A percentile compares a stretch with the other conserved stretches of the same genome.
These are phyloP conservation scores for Hortiboletus flavorubellus DNA, from an alignment of 768 basidiomycete genomes.

Conservation along the genomic window DNA sequence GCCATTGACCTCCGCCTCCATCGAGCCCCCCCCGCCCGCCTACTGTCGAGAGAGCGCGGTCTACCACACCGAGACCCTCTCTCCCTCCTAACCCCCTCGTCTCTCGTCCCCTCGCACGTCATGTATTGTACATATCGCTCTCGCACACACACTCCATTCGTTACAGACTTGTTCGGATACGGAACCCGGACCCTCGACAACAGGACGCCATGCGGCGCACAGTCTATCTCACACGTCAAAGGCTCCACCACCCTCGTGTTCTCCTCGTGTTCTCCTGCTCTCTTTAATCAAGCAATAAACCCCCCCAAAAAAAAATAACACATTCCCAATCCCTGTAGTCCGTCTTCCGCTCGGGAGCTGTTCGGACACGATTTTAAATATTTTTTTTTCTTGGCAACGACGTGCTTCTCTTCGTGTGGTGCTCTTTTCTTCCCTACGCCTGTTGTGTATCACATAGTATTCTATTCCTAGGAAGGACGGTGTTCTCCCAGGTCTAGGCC, in stretches of 20 bases:
- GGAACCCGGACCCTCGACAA: background rate
- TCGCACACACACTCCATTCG: background rate
- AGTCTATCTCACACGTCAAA: background rate
- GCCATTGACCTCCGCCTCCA: conserved; percentile 1
- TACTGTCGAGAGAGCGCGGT: conserved; percentile 10
- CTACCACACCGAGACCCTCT: no score
- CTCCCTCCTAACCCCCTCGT: no score
- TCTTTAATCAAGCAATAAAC: background rate
- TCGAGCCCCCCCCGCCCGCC: conserved; percentile 30
- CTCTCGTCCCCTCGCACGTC: no score
- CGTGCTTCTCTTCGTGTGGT: background rate
- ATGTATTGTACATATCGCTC: conserved; percentile 2
- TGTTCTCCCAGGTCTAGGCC: background rate
- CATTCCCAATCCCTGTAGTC: background rate
- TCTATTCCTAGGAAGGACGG: background rate
- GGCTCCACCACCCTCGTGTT: background rate
- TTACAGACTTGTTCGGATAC: background rate
- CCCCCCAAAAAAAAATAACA: background rate
- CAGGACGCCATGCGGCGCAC: background rate
- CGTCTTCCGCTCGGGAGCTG: no score
- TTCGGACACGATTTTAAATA: background rate
- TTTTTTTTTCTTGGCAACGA: background rate
- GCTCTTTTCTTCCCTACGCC: background rate
- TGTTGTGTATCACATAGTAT: background rate
- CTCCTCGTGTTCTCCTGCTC: background rate